Evolutionary conservation across 2,329 filamentous ascomycete species (phyloP), one percentile per base, ranked within the genome.

Genomic region (Colletotrichum cuscutae): DNA sequence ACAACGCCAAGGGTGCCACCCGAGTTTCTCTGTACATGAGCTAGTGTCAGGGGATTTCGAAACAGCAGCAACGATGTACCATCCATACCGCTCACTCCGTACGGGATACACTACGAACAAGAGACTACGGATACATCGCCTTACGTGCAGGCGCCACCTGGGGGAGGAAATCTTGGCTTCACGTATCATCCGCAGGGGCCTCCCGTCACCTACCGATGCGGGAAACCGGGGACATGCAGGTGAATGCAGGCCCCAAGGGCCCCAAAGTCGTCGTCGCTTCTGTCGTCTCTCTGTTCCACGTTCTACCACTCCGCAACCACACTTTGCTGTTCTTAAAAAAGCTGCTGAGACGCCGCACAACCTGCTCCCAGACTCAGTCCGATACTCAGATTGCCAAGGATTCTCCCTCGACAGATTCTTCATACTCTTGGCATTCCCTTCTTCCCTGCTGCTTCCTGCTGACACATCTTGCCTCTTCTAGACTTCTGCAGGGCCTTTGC

Each of bases 291-390:
- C 60, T 42, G 37, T 42, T 42, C 37, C 37, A 42, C 5, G 13
- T 42, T 42, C 5, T 13, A 42, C 13, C 37, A 42, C 42, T 42
- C 26, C 59, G 4, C 26, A 49, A 49, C 42, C 42, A 15, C 35
- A n/a, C 24, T 63, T 57, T 37, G 26, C 30, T 70, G 61, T 73
- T 72, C 71, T 72, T 72, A 67, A 72, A 73, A 72, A 73, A 72
- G 71, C 68, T 32, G 7, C 32, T 73, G 71, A 73, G 71, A 73
- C 71, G 71, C 71, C 71, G 71, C 71, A 73, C 68, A 73, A 63
- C 65, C 59, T 35, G 65, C 49, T 72, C 68, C 63, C 67, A 72
- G 71, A 72, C 71, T 72, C 68, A 66, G 71, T 63, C 62, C 68
- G 62, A 72, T 71, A 67, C 63, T 72, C 58, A 58, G 37, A 72